Evolutionary conservation across 306 rosid genomes (phyloP).

Genomic region (Hippophae tibetana): DNA sequence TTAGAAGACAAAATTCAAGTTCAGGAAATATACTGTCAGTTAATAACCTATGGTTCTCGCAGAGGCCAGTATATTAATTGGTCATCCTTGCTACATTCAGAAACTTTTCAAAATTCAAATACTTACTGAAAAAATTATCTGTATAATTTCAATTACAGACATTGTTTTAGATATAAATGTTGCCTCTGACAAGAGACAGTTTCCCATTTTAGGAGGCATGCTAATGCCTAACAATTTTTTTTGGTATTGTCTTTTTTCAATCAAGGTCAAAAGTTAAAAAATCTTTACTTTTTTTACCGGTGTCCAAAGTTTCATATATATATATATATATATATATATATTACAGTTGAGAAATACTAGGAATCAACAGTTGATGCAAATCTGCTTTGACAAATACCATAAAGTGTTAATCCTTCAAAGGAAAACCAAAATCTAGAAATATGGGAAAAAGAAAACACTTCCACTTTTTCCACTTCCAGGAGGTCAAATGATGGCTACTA

Average conservation of each 20-base stretch:
- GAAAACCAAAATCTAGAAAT: neutral
- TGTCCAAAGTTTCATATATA: neutral
- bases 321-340: neutral
- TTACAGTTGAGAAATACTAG: neutral
- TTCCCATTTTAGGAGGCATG: too few relatives aligned
- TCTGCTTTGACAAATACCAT: neutral
- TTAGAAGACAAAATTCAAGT: too few relatives aligned
- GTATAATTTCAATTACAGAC: too few relatives aligned
- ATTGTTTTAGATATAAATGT: too few relatives aligned
- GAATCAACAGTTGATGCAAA: neutral
- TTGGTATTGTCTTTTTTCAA: neutral
- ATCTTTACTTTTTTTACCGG: neutral
- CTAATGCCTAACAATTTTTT: too few relatives aligned
- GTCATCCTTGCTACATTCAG: too few relatives aligned
- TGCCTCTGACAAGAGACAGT: too few relatives aligned
- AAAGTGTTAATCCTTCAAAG: slow-evolving; percentile 2
- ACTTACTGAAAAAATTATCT: too few relatives aligned
- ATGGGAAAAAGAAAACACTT: neutral
- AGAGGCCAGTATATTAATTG: too few relatives aligned
- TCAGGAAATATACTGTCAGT: too few relatives aligned
- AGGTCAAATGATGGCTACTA: slow-evolving; percentile 16
- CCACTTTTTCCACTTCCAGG: neutral
- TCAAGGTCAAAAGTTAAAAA: neutral
- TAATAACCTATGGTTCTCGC: too few relatives aligned
- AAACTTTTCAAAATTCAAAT: too few relatives aligned